phyloP scores from a whole-genome alignment of 768 basidiomycete genomes.

The Tulasnella sp. region DNA sequence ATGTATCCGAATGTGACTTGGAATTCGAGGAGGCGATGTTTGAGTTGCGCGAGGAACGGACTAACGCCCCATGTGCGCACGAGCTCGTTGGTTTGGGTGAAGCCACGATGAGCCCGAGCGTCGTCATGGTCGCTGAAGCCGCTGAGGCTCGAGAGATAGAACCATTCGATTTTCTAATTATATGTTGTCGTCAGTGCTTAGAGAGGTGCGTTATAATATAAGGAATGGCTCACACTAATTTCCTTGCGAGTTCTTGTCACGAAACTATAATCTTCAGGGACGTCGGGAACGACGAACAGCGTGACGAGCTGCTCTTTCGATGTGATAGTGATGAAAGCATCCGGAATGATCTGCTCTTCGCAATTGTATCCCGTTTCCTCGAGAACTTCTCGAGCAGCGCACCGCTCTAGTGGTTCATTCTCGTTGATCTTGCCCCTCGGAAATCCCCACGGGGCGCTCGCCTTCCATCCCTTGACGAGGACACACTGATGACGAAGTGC shows the following conservation, averaged over 20 bases:
- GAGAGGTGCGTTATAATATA: not conserved
- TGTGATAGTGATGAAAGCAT: constrained; percentile 68
- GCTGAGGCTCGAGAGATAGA: constrained; percentile 75
- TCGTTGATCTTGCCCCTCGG: constrained; percentile 99
- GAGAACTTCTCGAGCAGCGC: constrained; percentile 88
- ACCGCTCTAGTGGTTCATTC: constrained; percentile 68
- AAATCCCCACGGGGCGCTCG: constrained; percentile 96
- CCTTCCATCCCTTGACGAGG: constrained; percentile 98
- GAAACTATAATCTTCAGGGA: constrained; percentile 81
- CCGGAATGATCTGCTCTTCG: constrained; percentile 47
- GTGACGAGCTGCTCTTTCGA: constrained; percentile 86
- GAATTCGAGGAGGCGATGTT: constrained; percentile 3
- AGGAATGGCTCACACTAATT: constrained; percentile 64
- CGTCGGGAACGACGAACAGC: constrained; percentile 77
- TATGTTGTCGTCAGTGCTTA: not conserved
- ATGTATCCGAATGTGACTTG: constrained; percentile 3
- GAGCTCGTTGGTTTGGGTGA: not conserved
- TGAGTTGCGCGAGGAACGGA: constrained; percentile 6
- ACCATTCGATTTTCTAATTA: constrained; percentile 90
- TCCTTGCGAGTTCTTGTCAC: constrained; percentile 94
- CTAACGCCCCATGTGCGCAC: constrained; percentile 10
- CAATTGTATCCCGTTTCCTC: constrained; percentile 97
- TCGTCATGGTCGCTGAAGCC: constrained; percentile 53
- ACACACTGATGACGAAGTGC: constrained; percentile 50
- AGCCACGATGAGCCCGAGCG: not conserved